A percentile compares a stretch with the other conserved stretches of the same genome.
These are phyloP conservation scores for Cornus controversa DNA, from an alignment of 148 eudicot species.

Conservation along the genomic window DNA sequence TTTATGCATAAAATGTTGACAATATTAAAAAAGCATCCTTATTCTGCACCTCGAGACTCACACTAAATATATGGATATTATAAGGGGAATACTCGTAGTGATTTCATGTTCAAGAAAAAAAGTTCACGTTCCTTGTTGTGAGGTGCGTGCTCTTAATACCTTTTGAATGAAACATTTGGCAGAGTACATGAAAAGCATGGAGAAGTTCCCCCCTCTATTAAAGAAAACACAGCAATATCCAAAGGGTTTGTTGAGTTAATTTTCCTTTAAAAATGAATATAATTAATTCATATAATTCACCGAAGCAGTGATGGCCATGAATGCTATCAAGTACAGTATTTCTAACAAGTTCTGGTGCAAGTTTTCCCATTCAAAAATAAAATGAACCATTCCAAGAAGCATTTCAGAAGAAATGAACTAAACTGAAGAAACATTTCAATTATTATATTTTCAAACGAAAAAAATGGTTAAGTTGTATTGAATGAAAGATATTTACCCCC, in stretches of 20 bases:
- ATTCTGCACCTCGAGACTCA: too few relatives aligned
- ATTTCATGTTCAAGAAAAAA: too few relatives aligned
- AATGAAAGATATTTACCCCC: conserved; percentile 54
- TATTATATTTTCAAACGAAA: too few relatives aligned
- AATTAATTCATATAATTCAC: too few relatives aligned
- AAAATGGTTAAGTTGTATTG: background rate
- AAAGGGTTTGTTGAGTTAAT: background rate
- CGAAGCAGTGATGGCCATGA: background rate
- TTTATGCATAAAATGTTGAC: background rate
- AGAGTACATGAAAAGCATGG: too few relatives aligned
- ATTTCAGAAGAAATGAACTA: background rate
- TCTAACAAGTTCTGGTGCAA: background rate
- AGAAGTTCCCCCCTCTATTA: too few relatives aligned
- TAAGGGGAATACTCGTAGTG: too few relatives aligned
- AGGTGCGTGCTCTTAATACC: too few relatives aligned
- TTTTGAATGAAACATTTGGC: too few relatives aligned
- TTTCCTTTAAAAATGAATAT: background rate
- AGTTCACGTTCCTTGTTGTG: too few relatives aligned
- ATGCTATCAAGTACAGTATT: background rate
- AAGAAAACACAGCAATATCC: background rate
- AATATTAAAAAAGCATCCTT: background rate
- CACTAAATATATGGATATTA: too few relatives aligned
- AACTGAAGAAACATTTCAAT: background rate
- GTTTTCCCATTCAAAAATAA: background rate
- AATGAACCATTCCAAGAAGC: background rate